Percentiles rank a stretch among this genome's conserved stretches.
These are phyloP conservation scores for Talaromyces sp. DNA, from an alignment of 2,329 filamentous ascomycete genomes.

Conservation along the genomic window DNA sequence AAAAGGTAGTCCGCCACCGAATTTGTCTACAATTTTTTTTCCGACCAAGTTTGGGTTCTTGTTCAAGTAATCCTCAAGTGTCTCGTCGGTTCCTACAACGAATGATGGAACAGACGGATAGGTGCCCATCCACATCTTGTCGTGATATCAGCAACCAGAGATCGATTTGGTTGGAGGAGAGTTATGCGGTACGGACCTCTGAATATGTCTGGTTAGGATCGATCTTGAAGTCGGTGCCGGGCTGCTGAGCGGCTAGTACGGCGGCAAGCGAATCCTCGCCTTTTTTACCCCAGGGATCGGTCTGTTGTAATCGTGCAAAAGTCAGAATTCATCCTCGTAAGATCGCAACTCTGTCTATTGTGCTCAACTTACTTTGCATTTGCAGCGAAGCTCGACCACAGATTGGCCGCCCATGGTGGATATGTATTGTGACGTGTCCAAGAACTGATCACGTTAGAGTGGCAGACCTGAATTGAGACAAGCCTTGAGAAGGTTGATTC, in stretches of 20 bases:
- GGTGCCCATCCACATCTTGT: slow-evolving; percentile 70
- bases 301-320: slow-evolving; percentile 36
- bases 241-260: slow-evolving; percentile 61
- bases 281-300: slow-evolving; percentile 69
- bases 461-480: neutral
- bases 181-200: slow-evolving; percentile 42
- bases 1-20: slow-evolving; percentile 65
- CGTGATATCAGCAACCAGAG: neutral
- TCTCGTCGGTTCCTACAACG: slow-evolving; percentile 59
- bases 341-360: neutral
- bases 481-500: neutral
- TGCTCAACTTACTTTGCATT: slow-evolving; percentile 23
- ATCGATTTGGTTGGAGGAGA: no score
- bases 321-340: neutral
- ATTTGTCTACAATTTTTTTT: slow-evolving; percentile 56
- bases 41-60: slow-evolving; percentile 63
- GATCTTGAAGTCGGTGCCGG: slow-evolving; percentile 60
- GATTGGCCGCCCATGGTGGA: slow-evolving; percentile 21
- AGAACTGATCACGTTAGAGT: neutral
- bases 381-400: slow-evolving; percentile 28
- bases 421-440: neutral
- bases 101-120: slow-evolving; percentile 68
- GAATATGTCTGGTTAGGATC: slow-evolving; percentile 62
- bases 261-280: slow-evolving; percentile 64
- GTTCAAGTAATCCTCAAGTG: slow-evolving; percentile 62